Base-by-base conservation (phyloP, 345 rosid genomes). In the Schrenkiella parvula region DNA sequence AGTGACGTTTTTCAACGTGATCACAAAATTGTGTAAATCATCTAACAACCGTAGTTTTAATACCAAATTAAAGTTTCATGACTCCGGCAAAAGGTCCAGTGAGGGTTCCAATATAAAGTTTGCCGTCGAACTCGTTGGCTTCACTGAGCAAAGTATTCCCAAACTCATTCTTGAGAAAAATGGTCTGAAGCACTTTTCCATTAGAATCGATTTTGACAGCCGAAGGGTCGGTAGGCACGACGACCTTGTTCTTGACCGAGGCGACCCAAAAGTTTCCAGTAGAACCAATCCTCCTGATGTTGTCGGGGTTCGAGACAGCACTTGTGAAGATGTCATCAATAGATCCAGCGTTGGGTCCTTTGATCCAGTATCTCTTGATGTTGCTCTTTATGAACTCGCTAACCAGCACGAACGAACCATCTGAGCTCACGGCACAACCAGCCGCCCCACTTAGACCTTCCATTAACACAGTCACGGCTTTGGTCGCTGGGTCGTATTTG, bases 131-230 rank as follows among this genome's bases (percentile, higher is more conserved):
- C 71, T 76, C 80, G 15, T 76, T 69, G 51, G 46, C 80, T 63
- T 76, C 80, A 55, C 75, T 76, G 43, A 76, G 46, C 80, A 76
- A 55, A 55, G 75, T 55, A 9, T 76, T 48, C 5, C 80, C 80
- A 55, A 76, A 70, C 53, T 69, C 50, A 54, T 76, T 55, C 61
- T 70, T 69, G 19, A 76, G 61, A 13, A 26, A 52, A 62, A 76
- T 55, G 4, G 75, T 54, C 66, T 38, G 75, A 35, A 76, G 28
- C 34, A 76, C 80, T 46, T 76, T 63, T 2, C 80, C 80, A 4
- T 64, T 37, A 15, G 80, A n/a, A 47, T 56, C 46, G 10, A 76
- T 15, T 17, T 76, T 76, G 25, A 76, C 71, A 4, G 75, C 80
- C 5, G 32, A 19, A 23, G 80, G 80, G 21, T 76, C 42, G 4